Base-by-base conservation (phyloP, 352 stramenopile species). In the Vaucheria bursata region DNA sequence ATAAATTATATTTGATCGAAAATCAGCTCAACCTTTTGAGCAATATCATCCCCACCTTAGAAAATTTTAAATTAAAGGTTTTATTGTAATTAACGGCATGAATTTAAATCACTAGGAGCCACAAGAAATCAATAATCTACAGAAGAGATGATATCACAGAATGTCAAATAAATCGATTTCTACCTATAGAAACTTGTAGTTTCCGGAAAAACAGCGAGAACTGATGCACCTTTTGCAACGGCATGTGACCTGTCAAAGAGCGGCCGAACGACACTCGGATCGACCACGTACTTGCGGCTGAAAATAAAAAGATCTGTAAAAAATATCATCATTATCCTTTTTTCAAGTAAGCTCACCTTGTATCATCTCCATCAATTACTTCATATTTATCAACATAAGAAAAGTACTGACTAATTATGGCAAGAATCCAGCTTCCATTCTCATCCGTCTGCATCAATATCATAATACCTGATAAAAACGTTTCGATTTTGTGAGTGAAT, bases 131-230 rank as follows among this genome's bases (percentile, higher is more conserved):
- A n/a, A n/a, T n/a, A n/a, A n/a, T n/a, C n/a, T n/a, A n/a, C n/a
- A n/a, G n/a, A n/a, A n/a, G n/a, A n/a, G n/a, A n/a, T n/a, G n/a
- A n/a, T n/a, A n/a, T n/a, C n/a, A n/a, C n/a, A n/a, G n/a, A n/a
- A n/a, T n/a, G n/a, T n/a, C n/a, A n/a, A n/a, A n/a, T n/a, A n/a
- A n/a, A n/a, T n/a, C n/a, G n/a, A n/a, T n/a, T n/a, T n/a, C 40
- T 90, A 92, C 25, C 91, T 88, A 81, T 97, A 98, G 85, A 98
- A 98, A 69, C 88, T 95, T n/a, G 94, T 98, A 8, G 94, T 98
- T 86, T 97, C 95, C 5, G 94, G 94, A 84, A 98, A 98, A 85
- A 98, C 96, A 38, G 94, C 94, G 91, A 98, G 96, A 50, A 97
- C 94, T 75, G 88, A 87, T 33, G 93, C 89, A 59, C 93, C 90